Evolutionary conservation across 345 rosid genomes (phyloP).

Genomic region (Camelina hispida): DNA sequence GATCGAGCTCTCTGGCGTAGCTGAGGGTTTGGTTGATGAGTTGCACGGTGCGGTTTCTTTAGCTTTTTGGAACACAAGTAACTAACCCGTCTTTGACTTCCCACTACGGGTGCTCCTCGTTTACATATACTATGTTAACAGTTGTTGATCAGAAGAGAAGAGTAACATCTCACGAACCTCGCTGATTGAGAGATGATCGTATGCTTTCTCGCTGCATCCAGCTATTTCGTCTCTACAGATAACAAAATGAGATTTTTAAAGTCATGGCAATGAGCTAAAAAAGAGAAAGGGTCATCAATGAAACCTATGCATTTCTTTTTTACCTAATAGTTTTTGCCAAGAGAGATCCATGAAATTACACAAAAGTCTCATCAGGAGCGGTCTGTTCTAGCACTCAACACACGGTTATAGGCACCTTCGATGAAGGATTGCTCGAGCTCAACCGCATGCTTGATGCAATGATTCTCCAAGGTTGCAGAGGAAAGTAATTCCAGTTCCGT

Average conservation of each 20-base stretch:
- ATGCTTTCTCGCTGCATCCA: slow-evolving; percentile 96
- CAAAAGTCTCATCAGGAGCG: slow-evolving; percentile 77
- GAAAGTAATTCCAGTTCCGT: slow-evolving; percentile 81
- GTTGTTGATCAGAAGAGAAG: slow-evolving; percentile 57
- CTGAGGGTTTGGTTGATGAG: slow-evolving; percentile 94
- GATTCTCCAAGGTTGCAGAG: slow-evolving; percentile 73
- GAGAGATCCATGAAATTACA: slow-evolving; percentile 86
- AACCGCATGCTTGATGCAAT: slow-evolving; percentile 88
- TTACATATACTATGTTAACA: slow-evolving; percentile 61
- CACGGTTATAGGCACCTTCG: slow-evolving; percentile 95
- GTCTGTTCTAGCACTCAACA: slow-evolving; percentile 80
- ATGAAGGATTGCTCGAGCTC: slow-evolving; percentile 97
- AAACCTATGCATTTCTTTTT: background rate
- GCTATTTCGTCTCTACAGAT: slow-evolving; percentile 80
- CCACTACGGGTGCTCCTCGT: slow-evolving; percentile 93
- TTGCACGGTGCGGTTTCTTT: slow-evolving; percentile 79
- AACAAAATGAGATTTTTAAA: background rate
- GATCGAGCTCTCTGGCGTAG: slow-evolving; percentile 93
- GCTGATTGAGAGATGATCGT: slow-evolving; percentile 68
- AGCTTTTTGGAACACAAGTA: slow-evolving; percentile 76
- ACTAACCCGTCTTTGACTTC: slow-evolving; percentile 62
- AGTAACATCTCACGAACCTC: slow-evolving; percentile 67
- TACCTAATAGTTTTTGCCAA: slow-evolving; percentile 92
- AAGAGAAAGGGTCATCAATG: background rate
- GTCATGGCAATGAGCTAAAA: background rate